Evolutionary conservation across 176 grass and related monocot genomes (phyloP).

Genomic region (Triticum turgidum): DNA sequence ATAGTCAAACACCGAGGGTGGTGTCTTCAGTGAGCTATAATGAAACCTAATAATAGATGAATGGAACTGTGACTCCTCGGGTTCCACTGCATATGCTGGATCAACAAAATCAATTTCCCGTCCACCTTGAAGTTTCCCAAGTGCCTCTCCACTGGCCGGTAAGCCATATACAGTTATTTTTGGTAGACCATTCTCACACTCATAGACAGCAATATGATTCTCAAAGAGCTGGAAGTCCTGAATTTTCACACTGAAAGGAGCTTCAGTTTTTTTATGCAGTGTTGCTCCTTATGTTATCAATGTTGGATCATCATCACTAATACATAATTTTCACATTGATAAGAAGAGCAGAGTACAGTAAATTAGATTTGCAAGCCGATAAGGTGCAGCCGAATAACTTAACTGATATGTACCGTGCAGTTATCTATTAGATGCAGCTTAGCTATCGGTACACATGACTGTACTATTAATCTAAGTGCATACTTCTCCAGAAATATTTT

Average conservation of each 20-base stretch:
- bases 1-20: constrained; percentile 73
- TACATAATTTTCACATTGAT: neutral
- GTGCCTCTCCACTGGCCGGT: constrained; percentile 60
- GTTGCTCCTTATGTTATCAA: neutral
- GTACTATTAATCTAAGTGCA: constrained; percentile 6
- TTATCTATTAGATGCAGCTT: constrained; percentile 11
- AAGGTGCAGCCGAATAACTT: neutral
- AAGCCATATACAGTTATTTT: constrained; percentile 67
- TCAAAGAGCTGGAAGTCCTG: constrained; percentile 72
- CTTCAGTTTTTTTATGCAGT: constrained; percentile 17
- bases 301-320: neutral
- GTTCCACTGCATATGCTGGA: constrained; percentile 62
- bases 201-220: constrained; percentile 77
- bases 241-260: constrained; percentile 78
- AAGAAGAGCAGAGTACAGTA: neutral
- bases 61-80: constrained; percentile 57
- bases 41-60: constrained; percentile 66
- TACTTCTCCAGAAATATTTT: neutral
- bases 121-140: constrained; percentile 62
- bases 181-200: constrained; percentile 82
- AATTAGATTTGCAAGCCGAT: neutral
- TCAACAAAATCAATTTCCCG: constrained; percentile 68
- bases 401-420: neutral
- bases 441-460: neutral
- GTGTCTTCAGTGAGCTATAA: constrained; percentile 84